Conservation (phyloP, 768 basidiomycete genomes). For the Xerocomus spinulosus region DNA sequence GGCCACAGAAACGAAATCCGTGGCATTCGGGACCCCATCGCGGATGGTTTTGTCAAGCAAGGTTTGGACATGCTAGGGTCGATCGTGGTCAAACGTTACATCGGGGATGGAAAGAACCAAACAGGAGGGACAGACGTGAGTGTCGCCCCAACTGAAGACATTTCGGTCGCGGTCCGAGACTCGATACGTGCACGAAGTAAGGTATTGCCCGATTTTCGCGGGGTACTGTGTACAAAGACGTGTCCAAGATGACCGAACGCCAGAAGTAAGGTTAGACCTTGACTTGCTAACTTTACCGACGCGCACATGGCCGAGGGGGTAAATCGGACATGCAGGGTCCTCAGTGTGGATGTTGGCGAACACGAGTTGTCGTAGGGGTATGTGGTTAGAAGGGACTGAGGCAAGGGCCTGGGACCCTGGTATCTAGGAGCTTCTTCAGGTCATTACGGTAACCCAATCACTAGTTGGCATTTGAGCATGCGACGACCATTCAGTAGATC, state of each 20-base stretch:
- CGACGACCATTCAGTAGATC: background rate
- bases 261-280: background rate
- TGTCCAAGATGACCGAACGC: background rate
- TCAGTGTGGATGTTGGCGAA: background rate
- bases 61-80: background rate
- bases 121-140: too few relatives aligned
- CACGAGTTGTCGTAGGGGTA: background rate
- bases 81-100: background rate
- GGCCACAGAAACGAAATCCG: background rate
- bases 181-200: background rate
- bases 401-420: conserved; percentile 13
- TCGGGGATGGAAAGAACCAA: background rate
- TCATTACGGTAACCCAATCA: background rate
- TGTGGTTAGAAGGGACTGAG: background rate
- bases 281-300: background rate
- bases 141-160: too few relatives aligned
- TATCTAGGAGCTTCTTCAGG: background rate
- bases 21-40: background rate
- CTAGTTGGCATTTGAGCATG: background rate
- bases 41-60: background rate
- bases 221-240: background rate
- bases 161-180: background rate
- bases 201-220: background rate
- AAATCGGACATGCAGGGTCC: background rate
- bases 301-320: background rate